Evolutionary conservation across 2,329 filamentous ascomycete species (phyloP).

Genomic region (Aspergillus fumigatiaffinis): DNA sequence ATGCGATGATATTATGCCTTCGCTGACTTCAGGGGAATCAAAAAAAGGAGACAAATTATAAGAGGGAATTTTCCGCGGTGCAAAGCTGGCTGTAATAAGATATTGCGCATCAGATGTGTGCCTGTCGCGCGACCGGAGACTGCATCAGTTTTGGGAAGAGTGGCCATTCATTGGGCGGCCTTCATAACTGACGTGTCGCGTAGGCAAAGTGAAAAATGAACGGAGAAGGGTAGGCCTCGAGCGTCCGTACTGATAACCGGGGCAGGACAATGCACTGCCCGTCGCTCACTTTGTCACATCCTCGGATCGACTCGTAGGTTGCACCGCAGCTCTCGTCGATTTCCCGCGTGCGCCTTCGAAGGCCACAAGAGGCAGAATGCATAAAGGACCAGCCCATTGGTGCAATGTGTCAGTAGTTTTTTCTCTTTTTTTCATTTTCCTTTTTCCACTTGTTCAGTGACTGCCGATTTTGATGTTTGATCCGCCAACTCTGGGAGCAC

Average conservation of each 20-base stretch:
- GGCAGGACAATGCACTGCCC: background rate
- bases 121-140: background rate
- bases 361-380: background rate
- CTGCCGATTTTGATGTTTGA: background rate
- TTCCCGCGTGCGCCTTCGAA: background rate
- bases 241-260: background rate
- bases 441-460: background rate
- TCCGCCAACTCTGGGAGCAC: background rate
- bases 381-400: background rate
- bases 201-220: background rate
- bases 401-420: background rate
- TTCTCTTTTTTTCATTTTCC: no score
- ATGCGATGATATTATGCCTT: conserved; percentile 1
- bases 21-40: conserved; percentile 9
- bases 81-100: background rate
- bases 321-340: background rate
- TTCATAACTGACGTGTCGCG: background rate
- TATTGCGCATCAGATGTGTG: background rate
- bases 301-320: background rate
- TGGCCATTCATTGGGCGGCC: background rate
- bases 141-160: background rate
- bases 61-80: background rate
- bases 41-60: conserved; percentile 2
- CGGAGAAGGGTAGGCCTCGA: background rate
- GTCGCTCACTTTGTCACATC: background rate